These are phyloP conservation scores for Fraxinus xanthoxyloides DNA, from an alignment of 305 asterid genomes.

Conservation along the genomic window DNA sequence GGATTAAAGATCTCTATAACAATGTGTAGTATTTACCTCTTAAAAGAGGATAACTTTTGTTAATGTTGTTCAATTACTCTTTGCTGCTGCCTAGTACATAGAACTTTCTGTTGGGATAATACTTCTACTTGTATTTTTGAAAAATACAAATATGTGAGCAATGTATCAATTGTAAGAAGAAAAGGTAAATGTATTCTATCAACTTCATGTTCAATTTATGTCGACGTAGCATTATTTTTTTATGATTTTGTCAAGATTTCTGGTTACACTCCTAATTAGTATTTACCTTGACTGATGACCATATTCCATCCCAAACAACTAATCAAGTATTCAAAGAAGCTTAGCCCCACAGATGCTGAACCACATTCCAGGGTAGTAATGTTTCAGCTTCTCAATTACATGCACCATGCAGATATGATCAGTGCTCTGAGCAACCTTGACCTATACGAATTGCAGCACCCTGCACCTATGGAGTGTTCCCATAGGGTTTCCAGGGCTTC, in stretches of 20 bases:
- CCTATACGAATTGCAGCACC: neutral
- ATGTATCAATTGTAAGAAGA: neutral
- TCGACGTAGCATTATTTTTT: neutral
- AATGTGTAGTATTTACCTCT: neutral
- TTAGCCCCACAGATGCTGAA: neutral
- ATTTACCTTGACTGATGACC: neutral
- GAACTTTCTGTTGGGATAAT: neutral
- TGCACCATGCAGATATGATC: neutral
- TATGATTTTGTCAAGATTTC: neutral
- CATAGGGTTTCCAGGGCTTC: neutral
- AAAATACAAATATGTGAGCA: neutral
- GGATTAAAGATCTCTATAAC: neutral
- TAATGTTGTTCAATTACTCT: neutral
- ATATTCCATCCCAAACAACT: neutral
- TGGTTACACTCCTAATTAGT: neutral
- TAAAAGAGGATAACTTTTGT: neutral
- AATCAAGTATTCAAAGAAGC: neutral
- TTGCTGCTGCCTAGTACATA: neutral
- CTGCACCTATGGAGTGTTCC: neutral
- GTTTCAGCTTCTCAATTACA: neutral
- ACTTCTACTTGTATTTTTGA: neutral
- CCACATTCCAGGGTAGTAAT: neutral
- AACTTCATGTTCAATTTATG: neutral
- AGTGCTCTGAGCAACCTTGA: neutral
- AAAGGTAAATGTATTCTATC: neutral